Evolutionary conservation across 1,139 yeast species (phyloP), one percentile per base, ranked within the genome.

Genomic region (Hyphopichia khmerensis): DNA sequence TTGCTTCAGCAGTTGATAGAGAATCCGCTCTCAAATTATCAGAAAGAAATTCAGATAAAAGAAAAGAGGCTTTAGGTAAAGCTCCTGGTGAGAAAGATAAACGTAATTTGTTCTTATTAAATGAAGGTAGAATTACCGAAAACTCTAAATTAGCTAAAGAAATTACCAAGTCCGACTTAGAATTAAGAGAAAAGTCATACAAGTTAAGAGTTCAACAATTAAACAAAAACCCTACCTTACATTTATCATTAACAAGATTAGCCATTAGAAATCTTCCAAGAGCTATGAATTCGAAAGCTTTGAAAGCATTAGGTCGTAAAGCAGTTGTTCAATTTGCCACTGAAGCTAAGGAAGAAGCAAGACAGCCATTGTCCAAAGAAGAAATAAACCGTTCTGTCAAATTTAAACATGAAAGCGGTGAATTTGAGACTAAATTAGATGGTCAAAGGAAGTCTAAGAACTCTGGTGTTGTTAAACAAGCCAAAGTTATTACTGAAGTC

Each of bases 301-400:
- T 93, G 55, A 93, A 93, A 61, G 96, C 96, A 1, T 73, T 93
- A 43, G 97, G 95, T 33, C 83, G 99, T 65, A 88, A 88, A 62
- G 98, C 96, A 0, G 90, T 93, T 43, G 97, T 93, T 24, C 87
- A 87, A 55, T 93, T 93, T 70, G 98, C 98, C n/a, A 87, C 81
- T 30, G 97, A 91, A 59, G 97, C 87, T 5, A 85, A 79, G 53
- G 79, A 80, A 35, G 84, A 73, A 10, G 65, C 71, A 46, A 81
- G 99, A 65, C 96, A 88, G 56, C 88, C 96, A 14, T 72, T 93
- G 42, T 84, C 91, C 24, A 88, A 88, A 62, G 99, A 95, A 65
- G 99, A 93, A 68, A 67, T 86, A 19, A 76, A 73, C 43, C 80
- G 98, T 59, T 90, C 98, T 2, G 77, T 80, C 7, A 83, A 82